A percentile compares a stretch with the other conserved stretches of the same genome.
phyloP scores from a whole-genome alignment of 2,329 filamentous ascomycete genomes.

The Fonsecaea erecta region DNA sequence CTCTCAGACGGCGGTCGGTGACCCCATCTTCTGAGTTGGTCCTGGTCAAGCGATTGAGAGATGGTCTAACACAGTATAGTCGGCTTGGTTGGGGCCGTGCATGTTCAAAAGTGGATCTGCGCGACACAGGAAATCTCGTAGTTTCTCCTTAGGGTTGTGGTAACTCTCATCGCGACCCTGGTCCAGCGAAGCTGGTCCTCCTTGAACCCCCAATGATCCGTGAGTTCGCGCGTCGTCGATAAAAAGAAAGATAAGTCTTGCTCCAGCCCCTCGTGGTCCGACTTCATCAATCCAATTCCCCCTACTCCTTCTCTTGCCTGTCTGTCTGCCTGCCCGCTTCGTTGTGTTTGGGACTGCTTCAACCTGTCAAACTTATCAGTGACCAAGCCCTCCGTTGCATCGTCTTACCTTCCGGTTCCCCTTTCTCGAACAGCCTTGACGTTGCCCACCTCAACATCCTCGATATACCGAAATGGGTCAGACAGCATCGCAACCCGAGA shows the following conservation, averaged over 20 bases:
- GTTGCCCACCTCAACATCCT: background rate
- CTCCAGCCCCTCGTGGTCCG: constrained; percentile 4
- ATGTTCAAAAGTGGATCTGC: constrained; percentile 2
- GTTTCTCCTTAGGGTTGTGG: constrained; percentile 4
- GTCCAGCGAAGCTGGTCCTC: background rate
- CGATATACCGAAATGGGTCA: constrained; percentile 33
- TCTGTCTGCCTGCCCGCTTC: background rate
- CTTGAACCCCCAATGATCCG: constrained; percentile 5
- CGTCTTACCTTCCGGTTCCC: background rate
- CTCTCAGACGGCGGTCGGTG: background rate
- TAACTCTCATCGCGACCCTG: background rate
- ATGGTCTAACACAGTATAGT: constrained; percentile 1
- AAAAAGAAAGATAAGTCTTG: constrained; percentile 17
- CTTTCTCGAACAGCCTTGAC: background rate
- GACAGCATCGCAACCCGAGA: constrained; percentile 33
- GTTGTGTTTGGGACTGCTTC: constrained; percentile 2
- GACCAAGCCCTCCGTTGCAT: background rate
- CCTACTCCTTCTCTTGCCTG: background rate
- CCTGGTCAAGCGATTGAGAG: background rate
- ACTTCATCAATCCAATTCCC: constrained; percentile 5
- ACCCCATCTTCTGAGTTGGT: background rate
- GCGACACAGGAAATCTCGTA: constrained; percentile 1
- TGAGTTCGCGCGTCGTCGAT: constrained; percentile 9
- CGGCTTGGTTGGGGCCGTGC: background rate
- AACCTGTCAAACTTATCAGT: constrained; percentile 5